These are phyloP conservation scores for Gossypium davidsonii DNA, from an alignment of 441 rosid species.

Conservation along the genomic window DNA sequence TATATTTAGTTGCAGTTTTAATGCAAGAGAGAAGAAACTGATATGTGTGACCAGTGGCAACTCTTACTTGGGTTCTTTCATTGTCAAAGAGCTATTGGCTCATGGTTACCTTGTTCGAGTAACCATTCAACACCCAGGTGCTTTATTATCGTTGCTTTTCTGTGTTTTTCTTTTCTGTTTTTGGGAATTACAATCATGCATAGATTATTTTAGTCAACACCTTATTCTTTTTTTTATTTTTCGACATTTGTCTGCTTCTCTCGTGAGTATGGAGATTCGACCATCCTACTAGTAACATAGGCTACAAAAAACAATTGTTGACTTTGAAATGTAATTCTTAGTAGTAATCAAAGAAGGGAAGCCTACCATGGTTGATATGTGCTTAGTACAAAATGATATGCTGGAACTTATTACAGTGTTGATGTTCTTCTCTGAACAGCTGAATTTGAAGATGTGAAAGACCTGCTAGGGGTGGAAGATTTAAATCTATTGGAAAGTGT, in stretches of 20 bases:
- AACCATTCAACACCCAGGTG: constrained; percentile 31
- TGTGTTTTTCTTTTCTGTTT: not conserved
- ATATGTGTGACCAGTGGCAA: constrained; percentile 39
- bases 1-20: constrained; percentile 15
- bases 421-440: constrained; percentile 17
- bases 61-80: constrained; percentile 26
- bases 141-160: not conserved
- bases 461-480: constrained; percentile 19
- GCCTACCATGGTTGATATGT: too few species aligned
- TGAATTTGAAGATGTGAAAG: constrained; percentile 25
- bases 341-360: too few species aligned
- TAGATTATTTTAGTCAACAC: not conserved
- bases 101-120: constrained; percentile 32
- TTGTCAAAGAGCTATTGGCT: constrained; percentile 32
- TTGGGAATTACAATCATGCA: not conserved
- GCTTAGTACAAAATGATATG: not conserved
- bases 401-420: not conserved
- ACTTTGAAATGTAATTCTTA: too few species aligned
- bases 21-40: constrained; percentile 25
- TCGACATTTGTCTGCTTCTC: too few species aligned
- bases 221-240: too few species aligned
- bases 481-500: constrained; percentile 25
- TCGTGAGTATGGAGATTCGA: too few species aligned
- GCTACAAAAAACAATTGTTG: too few species aligned
- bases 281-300: too few species aligned